phyloP scores from a whole-genome alignment of 1,284 basidiomycete species.

The Lignosus rhinocerotis region DNA sequence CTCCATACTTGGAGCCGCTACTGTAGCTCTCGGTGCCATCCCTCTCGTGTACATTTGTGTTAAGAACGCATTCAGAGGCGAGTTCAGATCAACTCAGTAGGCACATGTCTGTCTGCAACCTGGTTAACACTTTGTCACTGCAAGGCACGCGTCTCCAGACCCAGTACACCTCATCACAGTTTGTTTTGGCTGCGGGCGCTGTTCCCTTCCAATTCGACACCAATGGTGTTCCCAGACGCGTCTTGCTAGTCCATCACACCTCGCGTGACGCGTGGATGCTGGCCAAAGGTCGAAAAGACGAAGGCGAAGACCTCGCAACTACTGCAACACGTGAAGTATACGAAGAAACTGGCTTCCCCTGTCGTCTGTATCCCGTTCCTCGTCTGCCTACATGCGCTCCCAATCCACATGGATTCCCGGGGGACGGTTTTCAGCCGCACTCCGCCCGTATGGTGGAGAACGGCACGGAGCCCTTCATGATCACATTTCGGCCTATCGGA shows the following conservation, averaged over 20 bases:
- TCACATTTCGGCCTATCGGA: constrained; percentile 35
- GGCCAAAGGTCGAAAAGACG: constrained; percentile 61
- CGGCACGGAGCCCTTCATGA: constrained; percentile 38
- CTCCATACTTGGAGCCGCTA: not conserved
- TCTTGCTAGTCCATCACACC: constrained; percentile 20
- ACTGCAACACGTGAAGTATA: constrained; percentile 57
- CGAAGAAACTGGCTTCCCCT: constrained; percentile 61
- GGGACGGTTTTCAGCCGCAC: constrained; percentile 35
- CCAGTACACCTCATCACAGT: constrained; percentile 18
- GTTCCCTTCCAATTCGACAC: constrained; percentile 18
- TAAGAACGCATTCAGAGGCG: not conserved
- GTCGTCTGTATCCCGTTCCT: constrained; percentile 34
- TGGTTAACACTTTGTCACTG: too few relatives aligned
- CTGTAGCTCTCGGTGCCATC: not conserved
- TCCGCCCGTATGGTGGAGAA: constrained; percentile 23
- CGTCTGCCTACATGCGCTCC: constrained; percentile 43
- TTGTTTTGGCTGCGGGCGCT: constrained; percentile 21
- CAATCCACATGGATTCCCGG: constrained; percentile 14
- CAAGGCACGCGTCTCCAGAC: not conserved
- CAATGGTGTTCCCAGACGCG: constrained; percentile 9
- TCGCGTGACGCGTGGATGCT: constrained; percentile 44
- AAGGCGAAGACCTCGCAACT: constrained; percentile 46
- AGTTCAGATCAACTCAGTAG: too few relatives aligned
- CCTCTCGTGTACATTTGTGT: constrained; percentile 4
- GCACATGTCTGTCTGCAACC: too few relatives aligned